Conservation (phyloP, 352 stramenopile species). For the Lagenidium sp. region DNA sequence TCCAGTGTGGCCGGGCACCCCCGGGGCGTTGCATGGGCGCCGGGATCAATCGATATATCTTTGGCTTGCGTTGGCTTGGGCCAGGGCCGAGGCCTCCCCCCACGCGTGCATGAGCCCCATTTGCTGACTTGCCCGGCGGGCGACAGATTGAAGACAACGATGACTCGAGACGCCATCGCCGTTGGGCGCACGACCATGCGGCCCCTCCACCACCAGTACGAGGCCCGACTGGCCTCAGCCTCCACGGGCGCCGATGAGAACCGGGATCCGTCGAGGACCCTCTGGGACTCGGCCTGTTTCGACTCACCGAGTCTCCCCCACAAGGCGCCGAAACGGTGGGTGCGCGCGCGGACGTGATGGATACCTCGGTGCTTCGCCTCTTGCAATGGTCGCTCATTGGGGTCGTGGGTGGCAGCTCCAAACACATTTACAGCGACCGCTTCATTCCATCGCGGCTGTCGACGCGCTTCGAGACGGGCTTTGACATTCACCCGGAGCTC, state of each 20-base stretch:
- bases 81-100: no score
- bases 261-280: constrained; percentile 2
- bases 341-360: neutral
- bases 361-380: neutral
- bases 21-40: no score
- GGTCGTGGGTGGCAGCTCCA: constrained; percentile 25
- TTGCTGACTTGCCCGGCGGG: no score
- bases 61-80: no score
- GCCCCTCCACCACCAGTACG: constrained; percentile 46
- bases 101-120: no score
- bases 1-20: no score
- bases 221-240: constrained; percentile 16
- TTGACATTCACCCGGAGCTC: constrained; percentile 44
- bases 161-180: constrained; percentile 10
- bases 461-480: constrained; percentile 71
- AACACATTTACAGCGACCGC: constrained; percentile 82
- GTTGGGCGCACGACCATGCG: constrained; percentile 11
- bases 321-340: constrained; percentile 41
- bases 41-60: no score
- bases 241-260: constrained; percentile 12
- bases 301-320: no score
- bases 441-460: constrained; percentile 74
- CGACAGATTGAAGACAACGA: constrained; percentile 1
- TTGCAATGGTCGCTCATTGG: neutral
- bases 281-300: no score